phyloP scores from a whole-genome alignment of 352 stramenopile species.

The Pythium folliculosum region DNA sequence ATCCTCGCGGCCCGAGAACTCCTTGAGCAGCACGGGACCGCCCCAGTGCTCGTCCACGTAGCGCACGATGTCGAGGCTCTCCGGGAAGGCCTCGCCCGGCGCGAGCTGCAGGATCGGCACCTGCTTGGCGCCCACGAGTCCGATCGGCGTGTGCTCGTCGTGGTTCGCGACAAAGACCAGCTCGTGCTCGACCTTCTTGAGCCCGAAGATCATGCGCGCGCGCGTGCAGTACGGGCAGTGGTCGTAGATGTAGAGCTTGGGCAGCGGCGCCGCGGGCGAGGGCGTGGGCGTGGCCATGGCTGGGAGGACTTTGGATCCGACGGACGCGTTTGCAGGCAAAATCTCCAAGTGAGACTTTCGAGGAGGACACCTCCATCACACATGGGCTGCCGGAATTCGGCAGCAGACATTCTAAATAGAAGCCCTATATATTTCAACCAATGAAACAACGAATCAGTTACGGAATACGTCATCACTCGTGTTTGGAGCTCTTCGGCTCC shows the following conservation, averaged over 20 bases:
- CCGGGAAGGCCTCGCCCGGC: constrained; percentile 42
- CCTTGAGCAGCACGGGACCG: constrained; percentile 32
- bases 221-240: constrained; percentile 58
- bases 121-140: constrained; percentile 47
- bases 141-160: constrained; percentile 53
- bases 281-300: constrained; percentile 1
- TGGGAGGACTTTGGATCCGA: neutral
- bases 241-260: constrained; percentile 66
- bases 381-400: neutral
- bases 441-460: neutral
- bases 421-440: neutral
- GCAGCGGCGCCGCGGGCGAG: constrained; percentile 7
- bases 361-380: too few species aligned
- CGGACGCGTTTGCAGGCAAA: neutral
- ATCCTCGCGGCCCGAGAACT: constrained; percentile 39
- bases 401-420: constrained; percentile 1
- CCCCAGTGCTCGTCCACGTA: constrained; percentile 58
- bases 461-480: neutral
- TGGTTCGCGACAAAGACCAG: constrained; percentile 50
- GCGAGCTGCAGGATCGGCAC: constrained; percentile 53
- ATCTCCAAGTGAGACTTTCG: constrained; percentile 22
- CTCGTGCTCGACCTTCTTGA: constrained; percentile 46
- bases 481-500: neutral
- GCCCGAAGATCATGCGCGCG: constrained; percentile 49
- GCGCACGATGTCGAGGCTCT: constrained; percentile 61